phyloP scores from a whole-genome alignment of 1,284 basidiomycete genomes.

The Moesziomyces sp. region DNA sequence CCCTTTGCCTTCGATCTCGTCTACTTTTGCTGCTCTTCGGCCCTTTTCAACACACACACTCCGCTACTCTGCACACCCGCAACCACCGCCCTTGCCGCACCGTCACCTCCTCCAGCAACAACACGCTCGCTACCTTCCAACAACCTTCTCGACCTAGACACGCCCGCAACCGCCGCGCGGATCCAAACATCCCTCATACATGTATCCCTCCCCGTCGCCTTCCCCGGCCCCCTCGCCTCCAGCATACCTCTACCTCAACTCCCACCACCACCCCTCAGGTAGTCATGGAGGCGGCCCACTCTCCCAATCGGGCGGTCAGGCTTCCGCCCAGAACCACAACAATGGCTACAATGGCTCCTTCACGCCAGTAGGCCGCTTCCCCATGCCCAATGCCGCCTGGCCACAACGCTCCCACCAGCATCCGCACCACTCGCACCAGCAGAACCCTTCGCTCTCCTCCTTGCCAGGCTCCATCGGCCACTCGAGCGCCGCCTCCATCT shows the following conservation, averaged over 20 bases:
- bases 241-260: constrained; percentile 59
- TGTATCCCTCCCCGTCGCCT: constrained; percentile 61
- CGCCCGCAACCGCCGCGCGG: constrained; percentile 9
- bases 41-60: constrained; percentile 2
- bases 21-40: background rate
- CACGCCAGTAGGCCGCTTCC: constrained; percentile 46
- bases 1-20: constrained; percentile 11
- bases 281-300: constrained; percentile 48
- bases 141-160: too few species aligned
- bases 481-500: constrained; percentile 41
- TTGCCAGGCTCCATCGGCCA: constrained; percentile 56
- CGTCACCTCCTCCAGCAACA: background rate
- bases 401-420: constrained; percentile 44
- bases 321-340: constrained; percentile 20
- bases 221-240: constrained; percentile 63
- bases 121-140: constrained; percentile 16
- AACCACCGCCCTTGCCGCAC: too few species aligned
- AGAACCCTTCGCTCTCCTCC: constrained; percentile 61
- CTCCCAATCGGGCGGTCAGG: constrained; percentile 33
- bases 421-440: constrained; percentile 54
- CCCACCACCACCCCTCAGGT: constrained; percentile 48
- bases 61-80: constrained; percentile 6
- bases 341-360: constrained; percentile 44
- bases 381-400: constrained; percentile 43
- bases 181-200: constrained; percentile 37